These are phyloP conservation scores for Venturiaceae sp. DNA, from an alignment of 2,329 filamentous ascomycete genomes.

Conservation along the genomic window DNA sequence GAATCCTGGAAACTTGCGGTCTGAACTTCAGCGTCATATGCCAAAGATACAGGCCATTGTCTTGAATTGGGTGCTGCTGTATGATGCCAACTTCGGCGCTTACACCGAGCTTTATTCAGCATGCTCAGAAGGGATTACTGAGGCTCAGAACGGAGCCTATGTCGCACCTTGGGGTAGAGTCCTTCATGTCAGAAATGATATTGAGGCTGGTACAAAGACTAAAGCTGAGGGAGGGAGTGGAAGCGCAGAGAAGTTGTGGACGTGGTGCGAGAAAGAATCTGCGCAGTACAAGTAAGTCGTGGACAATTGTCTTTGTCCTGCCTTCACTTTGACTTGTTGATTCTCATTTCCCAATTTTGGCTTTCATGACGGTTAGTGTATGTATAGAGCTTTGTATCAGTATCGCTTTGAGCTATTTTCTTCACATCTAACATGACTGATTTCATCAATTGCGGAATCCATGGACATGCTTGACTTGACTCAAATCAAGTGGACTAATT, in stretches of 20 bases:
- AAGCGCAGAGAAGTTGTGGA: conserved; percentile 6
- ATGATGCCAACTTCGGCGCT: conserved; percentile 7
- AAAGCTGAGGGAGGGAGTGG: conserved; percentile 3
- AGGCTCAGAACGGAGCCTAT: conserved; percentile 5
- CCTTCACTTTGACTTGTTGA: too few relatives aligned
- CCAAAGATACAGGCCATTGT: neutral
- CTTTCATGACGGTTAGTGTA: too few relatives aligned
- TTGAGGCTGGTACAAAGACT: neutral
- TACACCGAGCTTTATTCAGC: conserved; percentile 10
- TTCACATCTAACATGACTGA: too few relatives aligned
- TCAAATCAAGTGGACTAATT: too few relatives aligned
- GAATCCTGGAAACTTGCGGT: conserved; percentile 10
- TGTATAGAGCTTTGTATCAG: too few relatives aligned
- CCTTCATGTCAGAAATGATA: neutral
- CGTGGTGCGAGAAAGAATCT: conserved; percentile 8
- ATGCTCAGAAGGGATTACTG: conserved; percentile 4
- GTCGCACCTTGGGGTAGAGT: conserved; percentile 9
- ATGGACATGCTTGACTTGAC: too few relatives aligned
- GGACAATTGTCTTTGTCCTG: neutral
- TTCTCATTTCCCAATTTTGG: too few relatives aligned
- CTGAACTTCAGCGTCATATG: conserved; percentile 8
- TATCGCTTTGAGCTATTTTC: too few relatives aligned
- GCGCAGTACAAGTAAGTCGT: conserved; percentile 1
- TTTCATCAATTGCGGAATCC: too few relatives aligned
- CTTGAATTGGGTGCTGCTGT: neutral